Base-by-base conservation (phyloP, 345 rosid species). In the Eucalyptus curtisii region DNA sequence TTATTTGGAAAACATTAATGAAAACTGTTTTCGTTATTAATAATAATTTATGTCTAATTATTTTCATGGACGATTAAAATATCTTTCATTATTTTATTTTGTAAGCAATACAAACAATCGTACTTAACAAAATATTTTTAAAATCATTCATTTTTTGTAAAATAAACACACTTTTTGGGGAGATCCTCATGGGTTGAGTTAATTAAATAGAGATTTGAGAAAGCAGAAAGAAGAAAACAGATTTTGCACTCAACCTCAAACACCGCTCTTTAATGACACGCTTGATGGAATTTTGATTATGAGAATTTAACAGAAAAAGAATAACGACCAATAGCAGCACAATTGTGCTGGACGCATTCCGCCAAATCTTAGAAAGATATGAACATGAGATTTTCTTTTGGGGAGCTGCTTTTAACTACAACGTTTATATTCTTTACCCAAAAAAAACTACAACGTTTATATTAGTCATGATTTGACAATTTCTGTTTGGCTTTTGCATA, bases 21-120 rank as follows among this genome's bases (percentile, higher is more conserved):
- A 50, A 50, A 50, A 50, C 3, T 50, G 1, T 15, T 49, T 49
- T 6, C 0, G 15, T 49, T 49, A 16, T 49, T 17, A 50, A 3
- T 50, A 50, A 7, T 50, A 50, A 50, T 50, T 50, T 50, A 16
- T 7, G 53, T 50, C 22, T 16, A 50, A 16, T 50, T 50, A 50
- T 16, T 50, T 6, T 50, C 52, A 16, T 49, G 53, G 20, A 16
- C 1, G 1, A 16, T 16, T 49, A 49, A 16, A 16, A 49, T 49
- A 49, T 49, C 16, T 49, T 49, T 6, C 6, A 16, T 49, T 49
- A 49, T 3, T 0, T 49, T 49, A 16, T 49, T 49, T 49, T 49
- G 1, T 49, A 49, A 49, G 20, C 0, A 3, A 49, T 49, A 49
- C 7, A 49, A 49, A 49, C 1, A 49, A 49, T 15, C 0, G 0